A percentile compares a stretch with the other conserved stretches of the same genome.
phyloP scores from a whole-genome alignment of 768 basidiomycete species.

The Agaricus blazei region DNA sequence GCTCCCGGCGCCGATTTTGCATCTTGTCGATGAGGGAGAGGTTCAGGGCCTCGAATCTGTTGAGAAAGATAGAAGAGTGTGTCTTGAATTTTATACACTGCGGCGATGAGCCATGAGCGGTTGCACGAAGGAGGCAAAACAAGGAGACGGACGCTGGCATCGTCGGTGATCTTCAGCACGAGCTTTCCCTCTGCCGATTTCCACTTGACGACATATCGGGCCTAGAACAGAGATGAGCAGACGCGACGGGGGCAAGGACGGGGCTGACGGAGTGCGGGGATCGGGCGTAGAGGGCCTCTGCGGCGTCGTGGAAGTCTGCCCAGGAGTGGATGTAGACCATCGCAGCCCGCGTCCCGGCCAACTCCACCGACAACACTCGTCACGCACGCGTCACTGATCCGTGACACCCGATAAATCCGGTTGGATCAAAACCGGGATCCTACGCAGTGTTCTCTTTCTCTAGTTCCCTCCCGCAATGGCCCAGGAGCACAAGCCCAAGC shows the following conservation, averaged over 20 bases:
- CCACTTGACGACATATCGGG: slow-evolving; percentile 93
- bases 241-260: not conserved
- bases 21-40: slow-evolving; percentile 82
- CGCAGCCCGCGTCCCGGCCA: slow-evolving; percentile 32
- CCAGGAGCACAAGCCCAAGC: slow-evolving; percentile 14
- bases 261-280: slow-evolving; percentile 68
- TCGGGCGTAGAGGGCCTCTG: slow-evolving; percentile 77
- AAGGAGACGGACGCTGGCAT: slow-evolving; percentile 63
- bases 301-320: slow-evolving; percentile 89
- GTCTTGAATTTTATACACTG: slow-evolving; percentile 98
- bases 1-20: slow-evolving; percentile 54
- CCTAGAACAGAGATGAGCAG: slow-evolving; percentile 35
- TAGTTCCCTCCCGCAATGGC: slow-evolving; percentile 2
- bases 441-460: not conserved
- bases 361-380: slow-evolving; percentile 9
- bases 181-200: slow-evolving; percentile 78
- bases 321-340: slow-evolving; percentile 91
- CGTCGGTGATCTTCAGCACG: slow-evolving; percentile 91
- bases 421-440: not conserved
- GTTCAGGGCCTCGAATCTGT: slow-evolving; percentile 93
- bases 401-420: slow-evolving; percentile 6
- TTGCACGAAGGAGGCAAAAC: not conserved
- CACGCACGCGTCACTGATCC: slow-evolving; percentile 14
- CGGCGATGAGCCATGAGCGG: not conserved
- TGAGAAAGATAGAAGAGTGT: slow-evolving; percentile 89